A percentile compares a stretch with the other conserved stretches of the same genome.
Evolutionary conservation across 345 rosid genomes (phyloP).

Genomic region (Camelina neglecta): DNA sequence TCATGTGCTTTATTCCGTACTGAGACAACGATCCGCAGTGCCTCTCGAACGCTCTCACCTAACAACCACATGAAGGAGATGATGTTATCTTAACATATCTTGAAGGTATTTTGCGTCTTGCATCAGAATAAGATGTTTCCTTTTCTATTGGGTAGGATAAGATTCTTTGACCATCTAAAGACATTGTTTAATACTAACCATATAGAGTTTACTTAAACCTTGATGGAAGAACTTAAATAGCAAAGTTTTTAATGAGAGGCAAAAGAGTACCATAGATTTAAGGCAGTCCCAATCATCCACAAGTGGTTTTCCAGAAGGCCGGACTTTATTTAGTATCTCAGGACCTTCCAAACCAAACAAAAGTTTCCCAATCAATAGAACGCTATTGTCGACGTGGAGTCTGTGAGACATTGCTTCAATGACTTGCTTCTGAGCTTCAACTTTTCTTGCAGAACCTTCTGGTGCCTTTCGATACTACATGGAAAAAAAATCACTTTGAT

Average conservation of each 20-base stretch:
- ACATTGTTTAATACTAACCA: neutral
- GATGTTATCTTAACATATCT: neutral
- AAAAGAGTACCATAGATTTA: conserved; percentile 62
- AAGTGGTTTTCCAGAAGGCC: conserved; percentile 74
- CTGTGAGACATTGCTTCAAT: conserved; percentile 93
- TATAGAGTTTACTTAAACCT: neutral
- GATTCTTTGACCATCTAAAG: neutral
- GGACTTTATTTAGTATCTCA: conserved; percentile 56
- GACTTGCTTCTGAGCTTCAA: conserved; percentile 73
- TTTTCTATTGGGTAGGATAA: too few relatives aligned
- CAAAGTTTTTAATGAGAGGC: neutral
- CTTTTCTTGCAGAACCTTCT: conserved; percentile 77
- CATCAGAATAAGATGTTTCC: too few relatives aligned
- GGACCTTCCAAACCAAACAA: conserved; percentile 74
- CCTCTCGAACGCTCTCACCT: conserved; percentile 87
- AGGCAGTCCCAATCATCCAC: conserved; percentile 95
- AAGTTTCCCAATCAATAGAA: conserved; percentile 71
- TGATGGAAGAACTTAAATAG: neutral
- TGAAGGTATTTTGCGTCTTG: too few relatives aligned
- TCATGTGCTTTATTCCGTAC: conserved; percentile 95
- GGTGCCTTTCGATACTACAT: conserved; percentile 86
- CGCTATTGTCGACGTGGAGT: conserved; percentile 71
- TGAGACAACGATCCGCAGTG: conserved; percentile 86
- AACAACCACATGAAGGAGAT: conserved; percentile 25
- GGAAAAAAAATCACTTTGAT: neutral